Conservation (phyloP, 805 yeast genomes). For the Kodamaea nitidulidarum region DNA sequence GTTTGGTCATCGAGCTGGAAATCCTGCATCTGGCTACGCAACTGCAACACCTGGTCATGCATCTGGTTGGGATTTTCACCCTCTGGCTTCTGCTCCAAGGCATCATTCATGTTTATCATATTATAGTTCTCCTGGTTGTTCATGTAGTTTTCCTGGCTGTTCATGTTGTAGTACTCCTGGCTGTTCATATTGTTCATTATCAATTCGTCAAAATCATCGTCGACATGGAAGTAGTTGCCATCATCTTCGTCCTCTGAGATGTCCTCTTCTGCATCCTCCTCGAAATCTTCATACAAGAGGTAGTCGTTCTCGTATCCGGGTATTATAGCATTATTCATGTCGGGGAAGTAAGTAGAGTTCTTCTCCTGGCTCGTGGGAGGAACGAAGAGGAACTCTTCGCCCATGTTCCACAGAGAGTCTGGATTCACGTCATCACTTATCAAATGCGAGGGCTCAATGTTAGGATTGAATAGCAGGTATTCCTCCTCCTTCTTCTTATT, state of each 20-base stretch:
- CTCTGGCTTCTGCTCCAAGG: conserved; percentile 2
- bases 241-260: conserved; percentile 38
- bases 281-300: conserved; percentile 31
- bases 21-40: conserved; percentile 10
- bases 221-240: conserved; percentile 36
- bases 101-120: conserved; percentile 11
- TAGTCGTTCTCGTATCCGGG: conserved; percentile 37
- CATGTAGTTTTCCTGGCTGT: no score
- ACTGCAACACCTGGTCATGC: conserved; percentile 8
- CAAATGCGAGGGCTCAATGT: conserved; percentile 39
- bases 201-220: conserved; percentile 27
- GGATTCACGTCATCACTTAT: conserved; percentile 22
- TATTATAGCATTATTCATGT: conserved; percentile 14
- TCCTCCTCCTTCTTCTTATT: conserved; percentile 31
- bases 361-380: conserved; percentile 15
- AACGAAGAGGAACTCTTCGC: conserved; percentile 28
- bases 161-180: conserved; percentile 4
- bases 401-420: conserved; percentile 11
- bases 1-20: conserved; percentile 7
- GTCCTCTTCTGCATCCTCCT: conserved; percentile 42
- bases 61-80: conserved; percentile 1
- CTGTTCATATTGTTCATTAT: conserved; percentile 14
- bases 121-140: conserved; percentile 5
- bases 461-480: conserved; percentile 36
- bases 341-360: conserved; percentile 12